These are phyloP conservation scores for Eucalyptus erythrocorys DNA, from an alignment of 345 rosid species.

Conservation along the genomic window DNA sequence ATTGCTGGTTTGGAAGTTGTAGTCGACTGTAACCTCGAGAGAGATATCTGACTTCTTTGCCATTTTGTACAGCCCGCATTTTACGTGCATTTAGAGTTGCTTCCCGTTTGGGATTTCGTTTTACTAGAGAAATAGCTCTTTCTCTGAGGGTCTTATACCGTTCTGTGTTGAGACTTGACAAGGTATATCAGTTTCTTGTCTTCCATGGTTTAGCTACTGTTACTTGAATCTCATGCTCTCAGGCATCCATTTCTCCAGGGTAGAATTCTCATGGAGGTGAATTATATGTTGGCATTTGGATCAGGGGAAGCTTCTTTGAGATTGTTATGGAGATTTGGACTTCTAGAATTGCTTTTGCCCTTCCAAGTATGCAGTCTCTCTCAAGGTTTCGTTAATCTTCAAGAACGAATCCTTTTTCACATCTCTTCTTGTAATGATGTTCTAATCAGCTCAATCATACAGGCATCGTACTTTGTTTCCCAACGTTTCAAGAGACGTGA, in stretches of 20 bases:
- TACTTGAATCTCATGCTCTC: neutral
- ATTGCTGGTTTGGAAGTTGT: neutral
- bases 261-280: slow-evolving; percentile 91
- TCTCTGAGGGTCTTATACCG: slow-evolving; percentile 44
- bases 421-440: neutral
- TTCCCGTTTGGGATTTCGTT: slow-evolving; percentile 61
- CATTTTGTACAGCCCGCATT: slow-evolving; percentile 46
- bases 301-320: slow-evolving; percentile 94
- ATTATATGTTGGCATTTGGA: slow-evolving; percentile 95
- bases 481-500: slow-evolving; percentile 78
- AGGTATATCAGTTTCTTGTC: slow-evolving; percentile 19
- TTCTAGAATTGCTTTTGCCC: slow-evolving; percentile 79
- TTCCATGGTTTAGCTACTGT: neutral
- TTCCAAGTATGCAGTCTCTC: slow-evolving; percentile 35
- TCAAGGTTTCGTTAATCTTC: neutral
- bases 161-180: slow-evolving; percentile 51
- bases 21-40: neutral
- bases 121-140: slow-evolving; percentile 78
- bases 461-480: slow-evolving; percentile 79
- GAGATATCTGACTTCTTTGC: neutral
- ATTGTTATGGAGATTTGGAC: slow-evolving; percentile 87
- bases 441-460: slow-evolving; percentile 9
- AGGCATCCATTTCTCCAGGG: slow-evolving; percentile 26
- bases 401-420: neutral
- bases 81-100: slow-evolving; percentile 67